A percentile compares a stretch with the other conserved stretches of the same genome.
Conservation (phyloP, 139 green algal species). For the Yamagishiella unicocca region DNA sequence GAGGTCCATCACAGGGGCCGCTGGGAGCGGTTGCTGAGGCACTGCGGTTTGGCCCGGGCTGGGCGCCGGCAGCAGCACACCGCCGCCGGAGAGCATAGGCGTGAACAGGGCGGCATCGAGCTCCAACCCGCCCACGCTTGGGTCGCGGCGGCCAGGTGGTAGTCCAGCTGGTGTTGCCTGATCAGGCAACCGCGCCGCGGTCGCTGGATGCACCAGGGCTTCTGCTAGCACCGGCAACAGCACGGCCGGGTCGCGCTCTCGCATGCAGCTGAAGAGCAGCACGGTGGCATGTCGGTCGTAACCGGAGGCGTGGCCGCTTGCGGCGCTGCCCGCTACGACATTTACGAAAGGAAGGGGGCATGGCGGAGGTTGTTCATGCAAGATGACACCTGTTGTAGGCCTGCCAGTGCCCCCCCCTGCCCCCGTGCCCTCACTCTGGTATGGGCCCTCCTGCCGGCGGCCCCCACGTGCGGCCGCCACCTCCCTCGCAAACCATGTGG, state of each 20-base stretch:
- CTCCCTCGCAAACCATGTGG: conserved; percentile 87
- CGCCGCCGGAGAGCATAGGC: conserved; percentile 58
- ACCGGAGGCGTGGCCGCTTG: too few species aligned
- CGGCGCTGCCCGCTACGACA: conserved; percentile 28
- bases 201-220: not conserved
- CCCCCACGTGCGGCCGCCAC: conserved; percentile 2
- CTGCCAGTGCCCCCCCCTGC: not conserved
- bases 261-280: conserved; percentile 97
- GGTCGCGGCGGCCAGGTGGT: not conserved
- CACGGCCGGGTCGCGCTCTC: conserved; percentile 84
- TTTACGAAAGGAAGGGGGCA: not conserved
- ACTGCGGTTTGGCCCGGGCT: too few species aligned
- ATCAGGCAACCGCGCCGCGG: not conserved
- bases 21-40: not conserved
- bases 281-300: conserved; percentile 61
- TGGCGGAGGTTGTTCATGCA: not conserved
- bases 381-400: not conserved
- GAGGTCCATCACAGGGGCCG: not conserved
- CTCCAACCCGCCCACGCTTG: not conserved
- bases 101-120: conserved; percentile 22
- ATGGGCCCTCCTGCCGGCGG: not conserved
- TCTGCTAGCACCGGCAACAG: conserved; percentile 80
- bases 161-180: not conserved
- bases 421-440: not conserved
- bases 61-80: conserved; percentile 49